These are phyloP conservation scores for Fusarium decemcellulare DNA, from an alignment of 2,329 filamentous ascomycete genomes.

Conservation along the genomic window DNA sequence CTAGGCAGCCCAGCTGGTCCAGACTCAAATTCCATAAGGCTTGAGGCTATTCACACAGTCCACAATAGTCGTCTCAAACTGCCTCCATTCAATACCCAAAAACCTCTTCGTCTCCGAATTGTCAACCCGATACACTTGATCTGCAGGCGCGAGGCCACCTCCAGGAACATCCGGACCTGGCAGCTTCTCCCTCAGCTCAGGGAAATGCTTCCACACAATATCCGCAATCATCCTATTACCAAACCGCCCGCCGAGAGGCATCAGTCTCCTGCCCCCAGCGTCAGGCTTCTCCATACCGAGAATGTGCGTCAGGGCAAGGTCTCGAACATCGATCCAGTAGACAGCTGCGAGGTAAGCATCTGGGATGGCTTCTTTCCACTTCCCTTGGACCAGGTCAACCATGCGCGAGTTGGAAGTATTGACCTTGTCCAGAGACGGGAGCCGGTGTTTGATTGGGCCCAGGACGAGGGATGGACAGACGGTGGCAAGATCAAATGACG, in stretches of 20 bases:
- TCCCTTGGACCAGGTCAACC: conserved; percentile 48
- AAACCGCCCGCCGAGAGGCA: conserved; percentile 43
- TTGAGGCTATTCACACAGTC: conserved; percentile 11
- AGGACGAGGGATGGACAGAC: conserved; percentile 48
- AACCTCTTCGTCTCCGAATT: conserved; percentile 1
- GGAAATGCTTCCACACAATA: conserved; percentile 27
- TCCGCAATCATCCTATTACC: conserved; percentile 41
- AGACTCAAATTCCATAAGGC: conserved; percentile 1
- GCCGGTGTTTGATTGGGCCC: conserved; percentile 38
- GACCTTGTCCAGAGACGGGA: conserved; percentile 30
- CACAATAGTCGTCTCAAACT: not conserved
- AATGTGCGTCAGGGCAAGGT: conserved; percentile 47
- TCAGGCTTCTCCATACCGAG: conserved; percentile 39
- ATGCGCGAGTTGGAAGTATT: conserved; percentile 47
- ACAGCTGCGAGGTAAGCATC: conserved; percentile 24
- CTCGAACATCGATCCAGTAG: conserved; percentile 48
- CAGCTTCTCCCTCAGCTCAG: conserved; percentile 5
- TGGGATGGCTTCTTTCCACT: conserved; percentile 39
- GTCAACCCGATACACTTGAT: conserved; percentile 6
- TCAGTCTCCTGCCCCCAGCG: conserved; percentile 47
- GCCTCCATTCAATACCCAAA: conserved; percentile 12
- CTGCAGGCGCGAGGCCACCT: not conserved
- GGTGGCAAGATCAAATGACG: conserved; percentile 41
- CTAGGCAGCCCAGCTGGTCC: not conserved
- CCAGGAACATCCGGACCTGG: not conserved